Evolutionary conservation across 2,329 filamentous ascomycete species (phyloP).

Genomic region (Arthrocladium fulminans): DNA sequence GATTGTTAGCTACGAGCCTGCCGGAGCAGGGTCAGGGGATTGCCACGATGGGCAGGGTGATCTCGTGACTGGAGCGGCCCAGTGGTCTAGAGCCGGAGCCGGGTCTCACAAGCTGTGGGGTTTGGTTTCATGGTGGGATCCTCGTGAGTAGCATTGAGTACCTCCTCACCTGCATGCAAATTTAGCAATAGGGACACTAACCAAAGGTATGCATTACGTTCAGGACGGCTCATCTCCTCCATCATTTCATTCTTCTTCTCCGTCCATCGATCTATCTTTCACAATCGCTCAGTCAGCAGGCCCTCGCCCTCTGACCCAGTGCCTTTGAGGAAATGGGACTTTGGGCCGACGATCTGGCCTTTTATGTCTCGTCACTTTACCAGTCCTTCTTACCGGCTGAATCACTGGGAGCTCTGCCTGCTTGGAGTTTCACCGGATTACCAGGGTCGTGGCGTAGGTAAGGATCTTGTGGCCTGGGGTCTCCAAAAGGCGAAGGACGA

Average conservation of each 20-base stretch:
- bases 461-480: constrained; percentile 17
- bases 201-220: too few relatives aligned
- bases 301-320: constrained; percentile 6
- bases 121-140: constrained; percentile 6
- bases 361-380: constrained; percentile 7
- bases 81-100: not conserved
- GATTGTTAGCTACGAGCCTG: constrained; percentile 5
- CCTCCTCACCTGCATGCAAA: too few relatives aligned
- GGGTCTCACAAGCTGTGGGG: not conserved
- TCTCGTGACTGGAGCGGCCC: constrained; percentile 7
- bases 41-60: constrained; percentile 3
- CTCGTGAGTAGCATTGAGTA: too few relatives aligned
- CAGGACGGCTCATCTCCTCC: not conserved
- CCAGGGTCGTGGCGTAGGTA: constrained; percentile 16
- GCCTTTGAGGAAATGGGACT: constrained; percentile 12
- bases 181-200: too few relatives aligned
- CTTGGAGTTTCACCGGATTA: constrained; percentile 16
- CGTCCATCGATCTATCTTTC: constrained; percentile 6
- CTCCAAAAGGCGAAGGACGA: constrained; percentile 14
- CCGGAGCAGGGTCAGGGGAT: not conserved
- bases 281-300: constrained; percentile 9
- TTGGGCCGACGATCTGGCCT: constrained; percentile 4
- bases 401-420: constrained; percentile 16
- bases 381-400: constrained; percentile 1
- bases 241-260: constrained; percentile 1